Conservation (phyloP, 2,329 filamentous ascomycete genomes). For the Phoma sp. region DNA sequence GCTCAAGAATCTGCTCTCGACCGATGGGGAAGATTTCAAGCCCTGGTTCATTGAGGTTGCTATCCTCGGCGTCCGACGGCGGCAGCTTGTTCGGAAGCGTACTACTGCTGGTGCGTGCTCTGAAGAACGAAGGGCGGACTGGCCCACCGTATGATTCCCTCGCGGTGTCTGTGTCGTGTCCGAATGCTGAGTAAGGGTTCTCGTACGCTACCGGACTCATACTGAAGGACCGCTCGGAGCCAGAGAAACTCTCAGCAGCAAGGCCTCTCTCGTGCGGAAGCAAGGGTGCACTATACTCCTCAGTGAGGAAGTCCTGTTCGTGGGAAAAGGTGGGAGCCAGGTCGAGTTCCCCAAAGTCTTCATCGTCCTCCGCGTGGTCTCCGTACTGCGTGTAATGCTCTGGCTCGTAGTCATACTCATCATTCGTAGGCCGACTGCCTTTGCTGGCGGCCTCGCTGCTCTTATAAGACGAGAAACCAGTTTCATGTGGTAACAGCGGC, state of each 20-base stretch:
- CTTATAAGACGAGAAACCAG: slow-evolving; percentile 26
- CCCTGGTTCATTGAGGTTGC: slow-evolving; percentile 35
- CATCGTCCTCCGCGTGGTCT: slow-evolving; percentile 12
- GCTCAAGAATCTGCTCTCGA: slow-evolving; percentile 39
- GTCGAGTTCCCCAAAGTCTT: slow-evolving; percentile 6
- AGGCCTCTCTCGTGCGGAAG: slow-evolving; percentile 34
- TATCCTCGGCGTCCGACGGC: slow-evolving; percentile 38
- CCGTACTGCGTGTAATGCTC: slow-evolving; percentile 20
- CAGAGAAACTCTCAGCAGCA: slow-evolving; percentile 18
- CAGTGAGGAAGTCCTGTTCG: slow-evolving; percentile 2
- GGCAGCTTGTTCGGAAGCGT: slow-evolving; percentile 39
- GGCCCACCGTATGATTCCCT: slow-evolving; percentile 19
- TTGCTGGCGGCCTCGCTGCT: slow-evolving; percentile 21
- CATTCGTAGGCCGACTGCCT: slow-evolving; percentile 22
- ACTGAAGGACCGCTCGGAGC: slow-evolving; percentile 24
- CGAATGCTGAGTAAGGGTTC: slow-evolving; percentile 16
- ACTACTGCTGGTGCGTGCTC: slow-evolving; percentile 29
- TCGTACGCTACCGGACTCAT: slow-evolving; percentile 13
- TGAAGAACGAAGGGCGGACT: slow-evolving; percentile 25
- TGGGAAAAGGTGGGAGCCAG: slow-evolving; percentile 20
- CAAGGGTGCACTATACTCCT: slow-evolving; percentile 25
- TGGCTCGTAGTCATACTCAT: slow-evolving; percentile 15
- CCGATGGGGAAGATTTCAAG: slow-evolving; percentile 40
- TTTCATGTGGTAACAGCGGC: slow-evolving; percentile 51
- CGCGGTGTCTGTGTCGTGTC: slow-evolving; percentile 18